These are phyloP conservation scores for Cymbidium sinense DNA, from an alignment of 106 monocot genomes.

Conservation along the genomic window DNA sequence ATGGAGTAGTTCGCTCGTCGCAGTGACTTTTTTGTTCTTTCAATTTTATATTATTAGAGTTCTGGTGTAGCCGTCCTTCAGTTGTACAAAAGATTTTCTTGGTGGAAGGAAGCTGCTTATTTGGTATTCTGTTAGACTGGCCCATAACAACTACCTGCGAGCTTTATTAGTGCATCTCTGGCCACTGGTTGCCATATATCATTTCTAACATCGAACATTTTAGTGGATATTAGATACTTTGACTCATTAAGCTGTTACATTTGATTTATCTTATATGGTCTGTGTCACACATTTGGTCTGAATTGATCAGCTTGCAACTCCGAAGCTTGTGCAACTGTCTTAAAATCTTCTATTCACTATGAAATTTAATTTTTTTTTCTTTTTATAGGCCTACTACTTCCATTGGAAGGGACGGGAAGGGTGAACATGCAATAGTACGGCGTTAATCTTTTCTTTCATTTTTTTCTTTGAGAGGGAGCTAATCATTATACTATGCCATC, in stretches of 20 bases:
- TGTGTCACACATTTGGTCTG: neutral
- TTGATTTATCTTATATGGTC: neutral
- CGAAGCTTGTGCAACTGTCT: neutral
- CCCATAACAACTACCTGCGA: neutral
- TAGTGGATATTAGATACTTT: too few species aligned
- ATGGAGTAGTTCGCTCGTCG: neutral
- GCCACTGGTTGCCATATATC: neutral
- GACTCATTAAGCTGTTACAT: neutral
- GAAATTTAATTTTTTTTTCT: neutral
- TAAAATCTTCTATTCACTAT: neutral
- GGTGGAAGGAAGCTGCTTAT: neutral
- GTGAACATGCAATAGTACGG: neutral
- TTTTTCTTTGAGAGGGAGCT: neutral
- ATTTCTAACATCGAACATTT: too few species aligned
- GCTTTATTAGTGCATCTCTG: neutral
- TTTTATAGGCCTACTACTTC: neutral
- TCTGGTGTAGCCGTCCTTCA: neutral
- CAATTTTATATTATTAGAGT: neutral
- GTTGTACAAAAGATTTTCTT: neutral
- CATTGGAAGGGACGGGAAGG: neutral
- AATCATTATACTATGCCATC: neutral
- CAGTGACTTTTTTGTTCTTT: neutral
- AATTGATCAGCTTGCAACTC: neutral
- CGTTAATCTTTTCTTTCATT: neutral
- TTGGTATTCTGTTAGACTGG: neutral